phyloP scores from a whole-genome alignment of 169 alveolate genomes.

The Eimeria maxima region DNA sequence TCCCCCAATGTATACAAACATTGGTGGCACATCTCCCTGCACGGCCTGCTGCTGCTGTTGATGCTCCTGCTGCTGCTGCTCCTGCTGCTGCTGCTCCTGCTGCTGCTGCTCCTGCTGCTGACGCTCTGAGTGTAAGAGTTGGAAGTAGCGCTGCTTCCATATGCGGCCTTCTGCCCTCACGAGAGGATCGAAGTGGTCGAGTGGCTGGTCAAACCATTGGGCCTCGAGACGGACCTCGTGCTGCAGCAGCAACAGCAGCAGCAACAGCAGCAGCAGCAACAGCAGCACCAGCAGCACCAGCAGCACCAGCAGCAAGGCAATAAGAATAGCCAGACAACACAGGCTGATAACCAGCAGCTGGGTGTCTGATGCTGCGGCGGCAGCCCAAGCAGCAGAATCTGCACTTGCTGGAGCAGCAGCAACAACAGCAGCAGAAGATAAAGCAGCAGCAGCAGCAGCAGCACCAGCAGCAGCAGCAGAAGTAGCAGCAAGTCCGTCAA shows the following conservation, averaged over 20 bases:
- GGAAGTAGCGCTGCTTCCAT: constrained; percentile 16
- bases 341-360: no score
- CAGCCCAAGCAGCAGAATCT: no score
- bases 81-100: background rate
- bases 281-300: constrained; percentile 19
- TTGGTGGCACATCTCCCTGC: background rate
- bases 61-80: background rate
- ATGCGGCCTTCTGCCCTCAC: background rate
- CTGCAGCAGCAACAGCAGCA: constrained; percentile 1
- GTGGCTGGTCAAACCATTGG: background rate
- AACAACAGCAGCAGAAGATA: no score
- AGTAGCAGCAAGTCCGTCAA: no score
- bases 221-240: background rate
- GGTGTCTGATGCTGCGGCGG: no score
- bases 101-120: background rate
- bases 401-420: no score
- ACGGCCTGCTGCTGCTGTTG: background rate
- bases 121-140: background rate
- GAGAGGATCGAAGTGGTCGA: background rate
- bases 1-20: constrained; percentile 13
- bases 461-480: no score
- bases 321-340: no score
- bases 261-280: background rate
- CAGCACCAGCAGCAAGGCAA: background rate
- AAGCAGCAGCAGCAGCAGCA: no score